Base-by-base conservation (phyloP, 2,329 filamentous ascomycete genomes). In the Rutstroemia sp. region DNA sequence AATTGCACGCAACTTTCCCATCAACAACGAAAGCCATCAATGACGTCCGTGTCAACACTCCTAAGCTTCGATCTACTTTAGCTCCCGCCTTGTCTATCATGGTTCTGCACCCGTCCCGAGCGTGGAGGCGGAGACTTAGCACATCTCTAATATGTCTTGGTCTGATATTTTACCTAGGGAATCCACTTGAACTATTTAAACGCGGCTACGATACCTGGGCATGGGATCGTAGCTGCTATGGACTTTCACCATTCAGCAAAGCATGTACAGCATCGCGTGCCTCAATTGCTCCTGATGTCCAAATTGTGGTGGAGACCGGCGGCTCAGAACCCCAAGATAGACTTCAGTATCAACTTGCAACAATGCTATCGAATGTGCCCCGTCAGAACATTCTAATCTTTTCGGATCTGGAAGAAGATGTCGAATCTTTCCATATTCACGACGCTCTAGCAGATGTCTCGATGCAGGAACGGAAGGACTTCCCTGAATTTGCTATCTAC, bases 351-450 rank as follows among this genome's bases (percentile, higher is more conserved):
- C 59, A 59, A 34, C 41, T 59, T 39, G 49, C 45, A 27, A 57
- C 59, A 38, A 21, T 61, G 5, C 44, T 61, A 5, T 57, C 53
- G 18, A 25, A 49, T 23, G 19, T 59, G 23, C 57, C 57, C n/a
- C 27, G 30, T 21, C n/a, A 59, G 16, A 59, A 59, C 21, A 48
- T 61, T 12, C 45, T 61, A n/a, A 44, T 60, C 14, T 59, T 59
- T 25, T 61, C 59, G 7, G 59, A 61, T 38, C 46, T 61, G 27
- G 59, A 61, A 42, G 59, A 59, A 39, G 21, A 57, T 18, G 45
- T 59, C 39, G 54, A 34, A 10, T 41, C 30, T 27, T 49, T 52
- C 42, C 34, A 49, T 41, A 30, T 61, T 4, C 48, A 48, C 19
- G 57, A 61, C 57, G 54, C 52, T 5, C 52, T 52, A 45, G 54